Percentiles rank a stretch among this genome's conserved stretches.
Evolutionary conservation across 106 monocot species (phyloP).

Genomic region (Platanthera guangdongensis): DNA sequence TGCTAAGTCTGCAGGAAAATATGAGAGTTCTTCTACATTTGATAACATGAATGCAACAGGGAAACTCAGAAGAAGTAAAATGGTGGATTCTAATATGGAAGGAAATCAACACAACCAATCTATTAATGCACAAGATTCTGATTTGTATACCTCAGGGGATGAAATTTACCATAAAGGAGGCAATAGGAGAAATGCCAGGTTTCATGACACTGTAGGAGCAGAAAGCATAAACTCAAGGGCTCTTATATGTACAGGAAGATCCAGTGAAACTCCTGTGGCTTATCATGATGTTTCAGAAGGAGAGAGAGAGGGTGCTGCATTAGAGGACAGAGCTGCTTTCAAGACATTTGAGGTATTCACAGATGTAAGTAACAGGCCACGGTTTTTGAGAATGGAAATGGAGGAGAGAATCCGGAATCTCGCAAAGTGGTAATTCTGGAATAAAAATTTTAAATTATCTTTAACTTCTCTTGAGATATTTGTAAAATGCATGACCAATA

Average conservation of each 20-base stretch:
- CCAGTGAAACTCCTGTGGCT: slow-evolving; percentile 4
- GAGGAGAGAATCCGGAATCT: slow-evolving; percentile 79
- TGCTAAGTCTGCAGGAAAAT: not conserved
- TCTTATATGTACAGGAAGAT: slow-evolving; percentile 7
- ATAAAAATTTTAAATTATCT: not conserved
- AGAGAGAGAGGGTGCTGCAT: slow-evolving; percentile 16
- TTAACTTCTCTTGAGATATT: not conserved
- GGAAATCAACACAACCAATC: not conserved
- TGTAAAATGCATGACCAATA: not conserved
- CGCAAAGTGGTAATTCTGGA: slow-evolving; percentile 54
- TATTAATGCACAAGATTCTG: not conserved
- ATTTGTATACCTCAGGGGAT: not conserved
- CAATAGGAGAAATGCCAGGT: slow-evolving; percentile 5
- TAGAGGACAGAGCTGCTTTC: slow-evolving; percentile 81
- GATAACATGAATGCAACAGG: not conserved
- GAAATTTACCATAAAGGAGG: slow-evolving; percentile 2
- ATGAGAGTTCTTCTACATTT: not conserved
- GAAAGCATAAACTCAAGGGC: slow-evolving; percentile 7
- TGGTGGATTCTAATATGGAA: slow-evolving; percentile 8
- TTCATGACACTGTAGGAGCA: not conserved
- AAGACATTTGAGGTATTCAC: slow-evolving; percentile 88
- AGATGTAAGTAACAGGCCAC: slow-evolving; percentile 78
- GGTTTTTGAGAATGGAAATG: slow-evolving; percentile 79
- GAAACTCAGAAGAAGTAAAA: slow-evolving; percentile 5
- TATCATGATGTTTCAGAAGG: slow-evolving; percentile 8